Base-by-base conservation (phyloP, 2,329 filamentous ascomycete genomes). In the Colletotrichum gigasporum region DNA sequence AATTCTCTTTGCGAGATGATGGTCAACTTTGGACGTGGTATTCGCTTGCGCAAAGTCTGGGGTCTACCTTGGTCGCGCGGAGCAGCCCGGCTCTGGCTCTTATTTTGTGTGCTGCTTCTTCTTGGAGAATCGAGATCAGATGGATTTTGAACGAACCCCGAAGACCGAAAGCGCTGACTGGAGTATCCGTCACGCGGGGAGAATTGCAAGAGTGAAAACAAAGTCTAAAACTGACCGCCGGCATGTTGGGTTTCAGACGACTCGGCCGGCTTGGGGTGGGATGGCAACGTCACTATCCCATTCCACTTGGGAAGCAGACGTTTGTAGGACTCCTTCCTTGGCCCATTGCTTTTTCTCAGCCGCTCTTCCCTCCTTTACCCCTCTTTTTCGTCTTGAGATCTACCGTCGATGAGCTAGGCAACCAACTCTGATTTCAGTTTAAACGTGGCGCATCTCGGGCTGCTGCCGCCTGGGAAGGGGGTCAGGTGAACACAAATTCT, bases 351-450 rank as follows among this genome's bases (percentile, higher is more conserved):
- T 28, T 32, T 44, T 18, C 22, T 34, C 32, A 32, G 50, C 37
- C 41, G 11, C 57, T 47, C 24, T 26, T 28, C 4, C 1, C 4
- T 8, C 22, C 14, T 12, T 45, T 54, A 24, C 57, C 57, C 57
- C 57, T 61, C 57, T 61, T 48, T 41, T 48, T 47, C 30, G 26
- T 55, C 50, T n/a, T 24, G 50, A 55, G 16, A 39, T 11, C 24
- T 2, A 11, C 12, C 41, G 24, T 37, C 28, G 26, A 10, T 7
- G 28, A 34, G 44, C 35, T 20, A 20, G 14, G n/a, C n/a, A 11
- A n/a, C 9, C 12, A 58, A 58, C 35, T 34, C 8, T 26, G 30
- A 30, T 18, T 16, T 11, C 35, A 12, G 9, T 32, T 11, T 24
- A 10, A 51, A 45, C 28, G 14, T 32, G 34, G 35, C 35, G 30